phyloP scores from a whole-genome alignment of 768 basidiomycete genomes.

The Lactarius quietus region DNA sequence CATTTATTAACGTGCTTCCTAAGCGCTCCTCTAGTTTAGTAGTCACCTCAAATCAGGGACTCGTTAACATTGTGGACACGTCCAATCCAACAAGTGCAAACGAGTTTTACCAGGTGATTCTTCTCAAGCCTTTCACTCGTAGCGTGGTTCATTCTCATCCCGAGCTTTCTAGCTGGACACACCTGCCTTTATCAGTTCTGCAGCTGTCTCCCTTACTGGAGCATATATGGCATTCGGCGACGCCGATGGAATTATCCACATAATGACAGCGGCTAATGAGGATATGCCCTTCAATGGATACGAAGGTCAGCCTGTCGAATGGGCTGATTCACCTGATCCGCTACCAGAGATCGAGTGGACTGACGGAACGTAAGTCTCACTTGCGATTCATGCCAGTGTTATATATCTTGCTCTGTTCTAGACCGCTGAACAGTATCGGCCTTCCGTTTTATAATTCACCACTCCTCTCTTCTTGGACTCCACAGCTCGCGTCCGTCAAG shows the following conservation, averaged over 20 bases:
- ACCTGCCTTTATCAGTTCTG: conserved; percentile 72
- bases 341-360: conserved; percentile 77
- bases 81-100: conserved; percentile 60
- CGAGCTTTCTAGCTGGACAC: conserved; percentile 52
- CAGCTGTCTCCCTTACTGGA: conserved; percentile 80
- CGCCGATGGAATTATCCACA: conserved; percentile 76
- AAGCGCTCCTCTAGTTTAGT: conserved; percentile 70
- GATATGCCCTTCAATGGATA: conserved; percentile 82
- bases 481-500: conserved; percentile 50
- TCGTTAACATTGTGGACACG: conserved; percentile 82
- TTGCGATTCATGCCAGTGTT: background rate
- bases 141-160: background rate
- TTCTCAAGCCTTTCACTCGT: background rate
- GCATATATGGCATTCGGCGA: conserved; percentile 94
- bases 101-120: conserved; percentile 75
- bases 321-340: conserved; percentile 71
- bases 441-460: conserved; percentile 76
- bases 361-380: conserved; percentile 61
- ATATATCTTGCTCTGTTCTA: conserved; percentile 32
- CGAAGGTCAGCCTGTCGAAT: conserved; percentile 80
- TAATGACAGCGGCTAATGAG: conserved; percentile 71
- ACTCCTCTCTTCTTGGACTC: conserved; percentile 64
- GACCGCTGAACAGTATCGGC: conserved; percentile 86
- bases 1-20: conserved; percentile 80
- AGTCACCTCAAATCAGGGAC: conserved; percentile 74